Evolutionary conservation across 495 filamentous ascomycete species (phyloP).

Genomic region (Rhizodiscina lignyota): DNA sequence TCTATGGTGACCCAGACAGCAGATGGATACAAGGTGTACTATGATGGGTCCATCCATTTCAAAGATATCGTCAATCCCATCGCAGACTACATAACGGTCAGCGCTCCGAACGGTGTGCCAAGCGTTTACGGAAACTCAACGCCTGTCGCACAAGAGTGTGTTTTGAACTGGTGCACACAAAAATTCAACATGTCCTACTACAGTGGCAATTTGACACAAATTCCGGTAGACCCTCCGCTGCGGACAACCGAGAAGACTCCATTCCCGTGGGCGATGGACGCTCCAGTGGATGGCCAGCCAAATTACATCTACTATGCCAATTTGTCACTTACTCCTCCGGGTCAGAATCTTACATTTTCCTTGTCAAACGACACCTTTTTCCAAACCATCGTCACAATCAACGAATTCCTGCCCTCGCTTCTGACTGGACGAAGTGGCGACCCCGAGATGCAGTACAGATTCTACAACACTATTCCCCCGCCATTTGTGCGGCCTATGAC

Average conservation of each 20-base stretch:
- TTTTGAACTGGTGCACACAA: conserved; percentile 8
- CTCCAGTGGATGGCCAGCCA: background rate
- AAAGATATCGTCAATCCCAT: conserved; percentile 8
- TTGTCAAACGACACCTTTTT: conserved; percentile 1
- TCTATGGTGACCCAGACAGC: too few relatives aligned
- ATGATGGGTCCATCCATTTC: conserved; percentile 7
- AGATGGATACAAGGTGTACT: too few relatives aligned
- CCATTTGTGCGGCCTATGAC: background rate
- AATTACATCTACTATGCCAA: conserved; percentile 3
- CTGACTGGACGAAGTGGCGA: background rate
- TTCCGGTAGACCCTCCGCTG: conserved; percentile 3
- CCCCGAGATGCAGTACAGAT: too few relatives aligned
- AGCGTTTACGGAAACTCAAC: conserved; percentile 3
- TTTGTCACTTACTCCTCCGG: conserved; percentile 1
- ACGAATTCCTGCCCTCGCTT: conserved; percentile 6
- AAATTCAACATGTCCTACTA: conserved; percentile 8
- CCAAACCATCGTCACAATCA: conserved; percentile 3
- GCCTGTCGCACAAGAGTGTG: conserved; percentile 7
- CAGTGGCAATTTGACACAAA: conserved; percentile 5
- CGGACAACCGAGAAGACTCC: conserved; percentile 2
- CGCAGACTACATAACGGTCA: conserved; percentile 4
- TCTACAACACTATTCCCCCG: conserved; percentile 3
- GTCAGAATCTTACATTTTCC: conserved; percentile 1
- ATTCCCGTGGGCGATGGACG: background rate
- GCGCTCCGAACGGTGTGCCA: background rate